Conservation (phyloP, 805 yeast genomes). For the Candida succiphila region DNA sequence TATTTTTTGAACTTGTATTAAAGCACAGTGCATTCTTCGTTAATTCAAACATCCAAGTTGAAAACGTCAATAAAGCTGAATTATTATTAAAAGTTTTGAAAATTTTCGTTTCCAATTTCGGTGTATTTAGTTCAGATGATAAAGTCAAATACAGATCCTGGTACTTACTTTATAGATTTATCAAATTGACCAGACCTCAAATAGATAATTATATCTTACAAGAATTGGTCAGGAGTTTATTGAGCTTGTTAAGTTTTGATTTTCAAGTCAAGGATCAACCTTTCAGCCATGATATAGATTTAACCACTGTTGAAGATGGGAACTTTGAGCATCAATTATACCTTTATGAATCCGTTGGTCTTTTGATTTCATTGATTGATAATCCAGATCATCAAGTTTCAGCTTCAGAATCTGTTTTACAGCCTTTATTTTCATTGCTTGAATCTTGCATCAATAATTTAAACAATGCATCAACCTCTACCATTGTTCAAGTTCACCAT, state of each 20-base stretch:
- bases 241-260: constrained; percentile 54
- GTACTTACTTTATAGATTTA: constrained; percentile 80
- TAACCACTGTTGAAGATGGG: constrained; percentile 40
- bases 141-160: constrained; percentile 80
- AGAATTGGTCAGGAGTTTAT: constrained; percentile 48
- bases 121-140: constrained; percentile 64
- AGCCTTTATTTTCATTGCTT: constrained; percentile 64
- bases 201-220: constrained; percentile 41
- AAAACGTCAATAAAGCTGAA: constrained; percentile 31
- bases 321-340: constrained; percentile 74
- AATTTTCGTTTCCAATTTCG: constrained; percentile 70
- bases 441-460: constrained; percentile 47
- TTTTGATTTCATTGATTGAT: constrained; percentile 49
- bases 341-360: constrained; percentile 79
- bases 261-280: constrained; percentile 31
- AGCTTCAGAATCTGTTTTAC: constrained; percentile 56
- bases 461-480: constrained; percentile 26
- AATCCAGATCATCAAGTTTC: constrained; percentile 31
- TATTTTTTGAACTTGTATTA: constrained; percentile 76
- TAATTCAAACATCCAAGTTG: constrained; percentile 30
- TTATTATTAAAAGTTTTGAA: constrained; percentile 57
- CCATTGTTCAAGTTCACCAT: constrained; percentile 74
- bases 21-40: constrained; percentile 62
- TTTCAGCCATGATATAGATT: constrained; percentile 19
- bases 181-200: constrained; percentile 65